These are phyloP conservation scores for Wickerhamomyces mucosus DNA, from an alignment of 805 yeast species.

Conservation along the genomic window DNA sequence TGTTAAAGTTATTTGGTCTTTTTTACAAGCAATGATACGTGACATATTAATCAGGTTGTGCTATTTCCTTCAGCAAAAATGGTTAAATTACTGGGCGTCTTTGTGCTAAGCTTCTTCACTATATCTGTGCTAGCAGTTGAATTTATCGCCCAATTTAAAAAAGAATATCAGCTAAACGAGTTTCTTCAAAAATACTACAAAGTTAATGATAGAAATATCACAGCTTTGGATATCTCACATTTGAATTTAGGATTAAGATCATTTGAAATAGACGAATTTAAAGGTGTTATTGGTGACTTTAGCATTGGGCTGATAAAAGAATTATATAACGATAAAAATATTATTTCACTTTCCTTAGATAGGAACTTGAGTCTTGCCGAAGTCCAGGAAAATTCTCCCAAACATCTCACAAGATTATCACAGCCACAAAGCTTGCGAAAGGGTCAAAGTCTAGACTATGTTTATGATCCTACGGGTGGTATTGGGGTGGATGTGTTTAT, in stretches of 20 bases:
- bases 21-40: no score
- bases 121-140: conserved; percentile 2
- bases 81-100: no score
- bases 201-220: conserved; percentile 2
- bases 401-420: conserved; percentile 32
- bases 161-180: conserved; percentile 10
- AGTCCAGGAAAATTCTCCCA: conserved; percentile 33
- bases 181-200: conserved; percentile 13
- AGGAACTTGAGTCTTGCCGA: conserved; percentile 26
- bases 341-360: conserved; percentile 28
- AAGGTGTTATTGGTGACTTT: conserved; percentile 29
- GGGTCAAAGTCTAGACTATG: conserved; percentile 26
- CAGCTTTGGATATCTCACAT: conserved; percentile 8
- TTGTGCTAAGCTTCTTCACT: not conserved
- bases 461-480: conserved; percentile 34
- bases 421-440: conserved; percentile 21
- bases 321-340: conserved; percentile 25
- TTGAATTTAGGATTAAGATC: conserved; percentile 8
- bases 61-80: no score
- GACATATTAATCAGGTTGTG: no score
- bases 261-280: conserved; percentile 23
- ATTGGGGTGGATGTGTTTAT: conserved; percentile 28
- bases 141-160: conserved; percentile 21
- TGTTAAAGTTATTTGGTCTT: no score
- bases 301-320: conserved; percentile 20